Percentiles rank a stretch among this genome's conserved stretches.
These are phyloP conservation scores for Grigorovia jiainica DNA, from an alignment of 805 yeast species.

Conservation along the genomic window DNA sequence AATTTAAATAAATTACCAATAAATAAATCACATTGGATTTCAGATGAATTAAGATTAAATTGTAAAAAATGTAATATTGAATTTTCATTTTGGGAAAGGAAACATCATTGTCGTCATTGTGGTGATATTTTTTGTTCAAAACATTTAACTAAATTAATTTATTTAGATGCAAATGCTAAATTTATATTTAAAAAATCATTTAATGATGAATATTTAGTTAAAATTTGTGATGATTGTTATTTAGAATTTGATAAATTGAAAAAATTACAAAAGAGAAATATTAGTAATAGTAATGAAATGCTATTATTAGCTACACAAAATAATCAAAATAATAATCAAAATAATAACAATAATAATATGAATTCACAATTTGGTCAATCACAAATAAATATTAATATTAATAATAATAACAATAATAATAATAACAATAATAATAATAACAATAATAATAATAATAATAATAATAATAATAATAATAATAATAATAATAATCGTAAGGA, in stretches of 20 bases:
- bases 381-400: no score
- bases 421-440: background rate
- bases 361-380: background rate
- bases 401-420: no score
- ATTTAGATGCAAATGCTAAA: constrained; percentile 50
- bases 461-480: background rate
- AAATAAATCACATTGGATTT: constrained; percentile 54
- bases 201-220: constrained; percentile 45
- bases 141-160: constrained; percentile 49
- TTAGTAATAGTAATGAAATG: background rate
- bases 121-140: constrained; percentile 72
- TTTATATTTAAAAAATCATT: constrained; percentile 23
- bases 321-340: no score
- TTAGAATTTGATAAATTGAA: constrained; percentile 45
- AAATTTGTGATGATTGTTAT: constrained; percentile 63
- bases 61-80: constrained; percentile 61
- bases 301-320: background rate
- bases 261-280: constrained; percentile 1
- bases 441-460: background rate
- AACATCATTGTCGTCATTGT: constrained; percentile 80
- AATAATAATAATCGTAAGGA: constrained; percentile 12
- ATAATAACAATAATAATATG: no score
- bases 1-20: background rate
- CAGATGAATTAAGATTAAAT: constrained; percentile 52
- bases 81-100: constrained; percentile 70